These are phyloP conservation scores for Cladobotryum protrusum DNA, from an alignment of 2,329 filamentous ascomycete species.

Conservation along the genomic window DNA sequence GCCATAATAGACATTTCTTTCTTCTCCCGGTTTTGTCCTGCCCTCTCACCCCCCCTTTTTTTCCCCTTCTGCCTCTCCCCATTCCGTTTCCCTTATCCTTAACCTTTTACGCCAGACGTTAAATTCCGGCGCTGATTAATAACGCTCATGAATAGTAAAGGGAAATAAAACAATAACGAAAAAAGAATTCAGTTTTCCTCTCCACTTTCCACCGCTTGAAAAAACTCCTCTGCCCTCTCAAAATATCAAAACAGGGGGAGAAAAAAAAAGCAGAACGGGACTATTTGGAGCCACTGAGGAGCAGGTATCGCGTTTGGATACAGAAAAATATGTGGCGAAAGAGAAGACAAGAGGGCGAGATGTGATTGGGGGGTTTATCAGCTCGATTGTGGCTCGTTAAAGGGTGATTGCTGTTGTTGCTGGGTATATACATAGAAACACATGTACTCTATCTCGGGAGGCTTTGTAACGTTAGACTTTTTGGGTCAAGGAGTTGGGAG, in stretches of 20 bases:
- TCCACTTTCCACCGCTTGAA: too few species aligned
- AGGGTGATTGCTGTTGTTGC: background rate
- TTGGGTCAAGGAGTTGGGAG: too few species aligned
- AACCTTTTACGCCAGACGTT: background rate
- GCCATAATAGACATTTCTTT: background rate
- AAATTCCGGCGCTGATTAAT: too few species aligned
- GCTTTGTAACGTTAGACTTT: too few species aligned
- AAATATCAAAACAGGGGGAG: too few species aligned
- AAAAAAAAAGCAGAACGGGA: too few species aligned
- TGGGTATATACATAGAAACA: background rate
- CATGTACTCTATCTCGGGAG: background rate
- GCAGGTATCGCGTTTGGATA: too few species aligned
- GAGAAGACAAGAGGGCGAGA: too few species aligned
- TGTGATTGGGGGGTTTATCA: too few species aligned
- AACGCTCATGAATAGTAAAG: too few species aligned
- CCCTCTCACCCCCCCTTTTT: background rate
- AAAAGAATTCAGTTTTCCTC: background rate
- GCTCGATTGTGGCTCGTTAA: background rate
- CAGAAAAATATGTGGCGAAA: too few species aligned
- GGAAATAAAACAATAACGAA: background rate
- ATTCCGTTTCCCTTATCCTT: slow-evolving; percentile 1
- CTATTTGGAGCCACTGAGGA: too few species aligned
- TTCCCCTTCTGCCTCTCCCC: background rate
- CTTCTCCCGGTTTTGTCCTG: background rate
- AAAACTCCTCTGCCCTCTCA: background rate